phyloP scores from a whole-genome alignment of 371 early-diverging fungal species.

The Mortierella sp. region DNA sequence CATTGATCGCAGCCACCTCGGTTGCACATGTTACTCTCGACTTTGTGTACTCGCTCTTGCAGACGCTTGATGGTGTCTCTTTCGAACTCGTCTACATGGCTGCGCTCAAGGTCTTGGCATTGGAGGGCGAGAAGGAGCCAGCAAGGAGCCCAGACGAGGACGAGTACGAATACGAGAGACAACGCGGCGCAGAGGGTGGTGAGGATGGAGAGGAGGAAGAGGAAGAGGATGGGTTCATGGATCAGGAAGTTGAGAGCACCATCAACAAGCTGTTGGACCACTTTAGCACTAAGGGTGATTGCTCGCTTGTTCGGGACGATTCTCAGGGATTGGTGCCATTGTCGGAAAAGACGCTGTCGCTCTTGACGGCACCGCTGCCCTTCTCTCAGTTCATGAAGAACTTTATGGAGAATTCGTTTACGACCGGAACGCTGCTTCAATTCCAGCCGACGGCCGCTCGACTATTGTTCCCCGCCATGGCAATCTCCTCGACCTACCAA shows the following conservation, averaged over 20 bases:
- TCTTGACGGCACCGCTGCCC: conserved; percentile 53
- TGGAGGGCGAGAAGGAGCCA: conserved; percentile 49
- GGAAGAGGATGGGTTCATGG: conserved; percentile 66
- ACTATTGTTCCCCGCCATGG: conserved; percentile 63
- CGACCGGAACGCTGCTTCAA: conserved; percentile 49
- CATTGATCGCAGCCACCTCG: conserved; percentile 58
- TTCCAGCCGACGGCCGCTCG: conserved; percentile 64
- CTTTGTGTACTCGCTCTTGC: conserved; percentile 53
- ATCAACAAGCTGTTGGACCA: conserved; percentile 62
- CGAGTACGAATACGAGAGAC: conserved; percentile 14
- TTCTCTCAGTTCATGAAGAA: conserved; percentile 73
- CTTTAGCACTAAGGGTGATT: conserved; percentile 49
- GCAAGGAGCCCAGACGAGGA: conserved; percentile 8
- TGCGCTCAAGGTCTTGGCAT: conserved; percentile 59
- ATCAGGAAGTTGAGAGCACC: conserved; percentile 58
- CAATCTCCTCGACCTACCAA: conserved; percentile 47
- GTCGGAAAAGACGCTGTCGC: conserved; percentile 44
- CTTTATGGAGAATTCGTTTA: conserved; percentile 60
- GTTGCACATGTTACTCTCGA: conserved; percentile 57
- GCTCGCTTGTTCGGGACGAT: conserved; percentile 35
- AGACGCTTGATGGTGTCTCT: conserved; percentile 61
- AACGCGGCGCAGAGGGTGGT: background rate
- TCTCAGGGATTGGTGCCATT: conserved; percentile 23
- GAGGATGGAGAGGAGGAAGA: conserved; percentile 38
- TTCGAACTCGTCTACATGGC: conserved; percentile 68